Evolutionary conservation across 2,329 filamentous ascomycete species (phyloP).

Genomic region (Hirsutella minnesotensis): DNA sequence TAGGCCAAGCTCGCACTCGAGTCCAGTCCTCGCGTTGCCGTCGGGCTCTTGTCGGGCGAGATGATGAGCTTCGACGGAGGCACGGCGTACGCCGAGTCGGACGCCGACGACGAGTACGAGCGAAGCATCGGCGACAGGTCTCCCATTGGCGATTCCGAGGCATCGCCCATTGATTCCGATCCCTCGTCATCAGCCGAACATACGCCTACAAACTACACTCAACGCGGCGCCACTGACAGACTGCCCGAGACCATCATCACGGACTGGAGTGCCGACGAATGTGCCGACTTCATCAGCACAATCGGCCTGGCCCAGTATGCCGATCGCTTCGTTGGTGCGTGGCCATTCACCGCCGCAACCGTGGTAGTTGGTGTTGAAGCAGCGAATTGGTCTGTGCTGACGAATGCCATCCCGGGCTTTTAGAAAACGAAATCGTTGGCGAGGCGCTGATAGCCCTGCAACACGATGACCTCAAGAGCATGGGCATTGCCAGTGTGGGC

Average conservation of each 20-base stretch:
- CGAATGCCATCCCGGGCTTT: background rate
- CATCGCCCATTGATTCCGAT: slow-evolving; percentile 60
- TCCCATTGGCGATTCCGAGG: slow-evolving; percentile 57
- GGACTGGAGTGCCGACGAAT: slow-evolving; percentile 77
- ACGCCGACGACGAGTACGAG: slow-evolving; percentile 77
- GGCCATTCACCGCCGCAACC: background rate
- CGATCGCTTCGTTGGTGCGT: slow-evolving; percentile 70
- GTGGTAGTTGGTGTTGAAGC: background rate
- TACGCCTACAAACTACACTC: slow-evolving; percentile 68
- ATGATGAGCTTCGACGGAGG: slow-evolving; percentile 52
- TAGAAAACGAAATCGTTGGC: slow-evolving; percentile 90
- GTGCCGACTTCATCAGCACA: slow-evolving; percentile 74
- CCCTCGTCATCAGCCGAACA: slow-evolving; percentile 58
- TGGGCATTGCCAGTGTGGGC: slow-evolving; percentile 85
- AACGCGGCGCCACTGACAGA: slow-evolving; percentile 50
- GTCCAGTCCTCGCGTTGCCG: background rate
- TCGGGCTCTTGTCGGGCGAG: slow-evolving; percentile 9
- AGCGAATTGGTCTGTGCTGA: no score
- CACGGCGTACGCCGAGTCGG: slow-evolving; percentile 66
- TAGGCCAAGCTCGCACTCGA: background rate
- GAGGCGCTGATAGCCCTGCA: slow-evolving; percentile 80
- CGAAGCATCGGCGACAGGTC: slow-evolving; percentile 57
- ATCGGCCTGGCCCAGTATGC: slow-evolving; percentile 76
- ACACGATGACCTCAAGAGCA: slow-evolving; percentile 89
- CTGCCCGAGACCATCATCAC: slow-evolving; percentile 65